Evolutionary conservation across 2,329 filamentous ascomycete species (phyloP).

Genomic region (Aspergillus luchuensis): DNA sequence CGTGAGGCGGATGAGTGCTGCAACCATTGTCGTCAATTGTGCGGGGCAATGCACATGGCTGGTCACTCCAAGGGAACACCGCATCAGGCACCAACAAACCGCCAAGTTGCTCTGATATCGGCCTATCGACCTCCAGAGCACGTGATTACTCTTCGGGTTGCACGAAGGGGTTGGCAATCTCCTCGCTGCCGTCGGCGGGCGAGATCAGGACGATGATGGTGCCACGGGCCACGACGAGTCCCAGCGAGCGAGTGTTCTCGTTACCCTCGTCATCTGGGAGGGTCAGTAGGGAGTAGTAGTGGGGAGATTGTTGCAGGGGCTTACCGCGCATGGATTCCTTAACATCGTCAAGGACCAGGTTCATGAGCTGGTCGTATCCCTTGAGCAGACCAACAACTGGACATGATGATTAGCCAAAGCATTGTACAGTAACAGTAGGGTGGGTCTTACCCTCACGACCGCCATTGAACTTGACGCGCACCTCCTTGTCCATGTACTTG

Average conservation of each 20-base stretch:
- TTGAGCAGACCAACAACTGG: slow-evolving; percentile 85
- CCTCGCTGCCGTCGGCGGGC: slow-evolving; percentile 90
- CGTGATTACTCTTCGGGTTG: slow-evolving; percentile 64
- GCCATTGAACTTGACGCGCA: slow-evolving; percentile 95
- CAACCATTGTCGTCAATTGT: not conserved
- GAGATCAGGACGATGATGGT: slow-evolving; percentile 91
- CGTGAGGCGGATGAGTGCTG: not conserved
- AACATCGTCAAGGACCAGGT: slow-evolving; percentile 92
- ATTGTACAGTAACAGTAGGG: not conserved
- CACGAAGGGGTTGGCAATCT: slow-evolving; percentile 91
- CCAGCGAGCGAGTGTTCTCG: slow-evolving; percentile 75
- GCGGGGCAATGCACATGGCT: not conserved
- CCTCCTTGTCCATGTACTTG: slow-evolving; percentile 97
- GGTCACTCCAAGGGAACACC: not conserved
- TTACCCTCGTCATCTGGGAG: slow-evolving; percentile 85
- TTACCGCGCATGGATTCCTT: slow-evolving; percentile 85
- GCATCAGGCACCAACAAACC: not conserved
- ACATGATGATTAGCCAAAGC: not conserved
- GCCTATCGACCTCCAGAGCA: not conserved
- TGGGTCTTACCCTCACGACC: slow-evolving; percentile 74
- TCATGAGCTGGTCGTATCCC: slow-evolving; percentile 97
- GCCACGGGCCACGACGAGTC: slow-evolving; percentile 85
- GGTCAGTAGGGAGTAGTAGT: slow-evolving; percentile 23
- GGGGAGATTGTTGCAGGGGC: slow-evolving; percentile 23
- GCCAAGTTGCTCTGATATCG: too few species aligned